phyloP scores from a whole-genome alignment of 768 basidiomycete genomes.

The Astraeus odoratus region DNA sequence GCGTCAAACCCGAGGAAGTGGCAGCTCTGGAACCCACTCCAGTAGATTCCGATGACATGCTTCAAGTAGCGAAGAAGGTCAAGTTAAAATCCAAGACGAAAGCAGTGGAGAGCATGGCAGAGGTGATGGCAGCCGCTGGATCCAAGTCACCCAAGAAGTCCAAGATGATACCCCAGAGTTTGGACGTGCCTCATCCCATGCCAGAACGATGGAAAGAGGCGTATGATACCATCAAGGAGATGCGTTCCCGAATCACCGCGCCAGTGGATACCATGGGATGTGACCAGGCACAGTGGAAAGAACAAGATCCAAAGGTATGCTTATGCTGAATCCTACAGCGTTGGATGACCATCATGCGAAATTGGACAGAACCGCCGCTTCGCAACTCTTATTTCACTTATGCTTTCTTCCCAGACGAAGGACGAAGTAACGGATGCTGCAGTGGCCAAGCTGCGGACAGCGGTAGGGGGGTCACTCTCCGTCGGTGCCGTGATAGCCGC shows the following conservation, averaged over 20 bases:
- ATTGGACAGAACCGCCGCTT: conserved; percentile 76
- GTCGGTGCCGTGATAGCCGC: conserved; percentile 64
- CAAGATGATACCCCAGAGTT: conserved; percentile 47
- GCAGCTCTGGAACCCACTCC: background rate
- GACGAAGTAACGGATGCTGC: conserved; percentile 85
- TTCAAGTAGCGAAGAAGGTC: background rate
- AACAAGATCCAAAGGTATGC: conserved; percentile 58
- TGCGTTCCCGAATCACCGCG: conserved; percentile 66
- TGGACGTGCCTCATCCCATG: conserved; percentile 58
- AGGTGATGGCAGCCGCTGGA: background rate
- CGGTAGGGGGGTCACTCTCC: conserved; percentile 74
- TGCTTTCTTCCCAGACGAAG: conserved; percentile 95
- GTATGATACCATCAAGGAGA: conserved; percentile 67
- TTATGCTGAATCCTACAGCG: background rate
- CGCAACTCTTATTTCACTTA: conserved; percentile 82
- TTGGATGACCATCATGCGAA: background rate
- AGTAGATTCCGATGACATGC: background rate
- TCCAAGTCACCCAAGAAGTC: conserved; percentile 41
- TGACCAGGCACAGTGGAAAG: conserved; percentile 57
- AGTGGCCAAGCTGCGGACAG: conserved; percentile 59
- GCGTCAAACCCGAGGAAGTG: conserved; percentile 23
- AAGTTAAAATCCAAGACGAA: conserved; percentile 1
- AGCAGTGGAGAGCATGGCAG: background rate
- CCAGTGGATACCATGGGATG: conserved; percentile 95
- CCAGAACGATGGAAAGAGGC: conserved; percentile 62